phyloP scores from a whole-genome alignment of 306 rosid species.

The Trifolium dubium region DNA sequence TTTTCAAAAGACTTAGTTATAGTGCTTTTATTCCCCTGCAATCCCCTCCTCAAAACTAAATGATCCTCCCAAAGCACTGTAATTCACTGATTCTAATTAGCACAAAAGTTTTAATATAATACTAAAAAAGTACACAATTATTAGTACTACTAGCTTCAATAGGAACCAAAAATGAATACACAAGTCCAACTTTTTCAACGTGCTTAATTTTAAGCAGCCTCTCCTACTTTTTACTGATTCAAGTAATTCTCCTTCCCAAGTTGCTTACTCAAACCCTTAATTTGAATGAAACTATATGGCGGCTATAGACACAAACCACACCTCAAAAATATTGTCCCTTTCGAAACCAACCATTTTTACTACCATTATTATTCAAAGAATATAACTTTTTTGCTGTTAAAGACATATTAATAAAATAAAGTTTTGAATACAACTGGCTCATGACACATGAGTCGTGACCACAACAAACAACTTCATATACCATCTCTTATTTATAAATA shows the following conservation, averaged over 20 bases:
- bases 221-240: too few relatives aligned
- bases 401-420: constrained; percentile 13
- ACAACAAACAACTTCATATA: neutral
- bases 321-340: constrained; percentile 32
- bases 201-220: too few relatives aligned
- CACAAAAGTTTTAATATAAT: too few relatives aligned
- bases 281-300: constrained; percentile 34
- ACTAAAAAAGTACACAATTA: too few relatives aligned
- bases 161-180: too few relatives aligned
- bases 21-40: too few relatives aligned
- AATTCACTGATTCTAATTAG: too few relatives aligned
- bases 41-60: too few relatives aligned
- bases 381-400: constrained; percentile 28
- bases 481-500: constrained; percentile 27
- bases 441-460: constrained; percentile 37
- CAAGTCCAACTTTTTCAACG: too few relatives aligned
- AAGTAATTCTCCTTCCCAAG: neutral
- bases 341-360: constrained; percentile 29
- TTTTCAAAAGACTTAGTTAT: too few relatives aligned
- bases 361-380: constrained; percentile 23
- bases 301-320: constrained; percentile 24
- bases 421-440: constrained; percentile 47
- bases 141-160: too few relatives aligned
- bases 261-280: neutral
- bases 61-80: too few relatives aligned